Evolutionary conservation across 441 rosid species (phyloP).

Genomic region (Arabidopsis lyrata): DNA sequence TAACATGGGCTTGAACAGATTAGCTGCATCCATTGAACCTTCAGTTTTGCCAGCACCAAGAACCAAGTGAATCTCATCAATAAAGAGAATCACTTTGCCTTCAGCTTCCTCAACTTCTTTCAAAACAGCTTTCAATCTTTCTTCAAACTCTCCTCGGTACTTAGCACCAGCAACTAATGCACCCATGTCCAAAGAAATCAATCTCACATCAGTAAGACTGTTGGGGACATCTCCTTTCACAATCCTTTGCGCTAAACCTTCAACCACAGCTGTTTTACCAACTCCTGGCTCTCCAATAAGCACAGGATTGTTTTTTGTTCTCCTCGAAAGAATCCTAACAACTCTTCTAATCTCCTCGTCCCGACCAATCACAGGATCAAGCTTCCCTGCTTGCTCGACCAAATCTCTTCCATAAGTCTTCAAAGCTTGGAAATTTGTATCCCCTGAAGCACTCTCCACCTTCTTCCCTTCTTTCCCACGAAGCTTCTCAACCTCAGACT

Average conservation of each 20-base stretch:
- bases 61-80: slow-evolving; percentile 92
- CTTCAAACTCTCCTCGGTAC: slow-evolving; percentile 88
- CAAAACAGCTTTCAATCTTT: slow-evolving; percentile 77
- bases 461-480: slow-evolving; percentile 92
- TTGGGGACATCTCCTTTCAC: slow-evolving; percentile 92
- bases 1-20: slow-evolving; percentile 93
- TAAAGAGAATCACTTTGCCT: slow-evolving; percentile 86
- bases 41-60: slow-evolving; percentile 88
- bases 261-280: slow-evolving; percentile 95
- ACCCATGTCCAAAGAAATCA: slow-evolving; percentile 91
- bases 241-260: slow-evolving; percentile 92
- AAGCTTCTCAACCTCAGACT: slow-evolving; percentile 85
- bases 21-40: slow-evolving; percentile 98
- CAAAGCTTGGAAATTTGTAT: slow-evolving; percentile 76
- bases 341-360: slow-evolving; percentile 93
- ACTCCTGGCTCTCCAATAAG: slow-evolving; percentile 97
- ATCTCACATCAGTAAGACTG: slow-evolving; percentile 85
- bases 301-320: slow-evolving; percentile 92
- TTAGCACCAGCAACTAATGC: slow-evolving; percentile 90
- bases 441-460: slow-evolving; percentile 93
- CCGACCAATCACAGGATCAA: slow-evolving; percentile 90
- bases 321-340: slow-evolving; percentile 76
- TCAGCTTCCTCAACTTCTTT: slow-evolving; percentile 94
- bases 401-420: slow-evolving; percentile 92
- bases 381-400: slow-evolving; percentile 94